Percentiles rank a stretch among this genome's conserved stretches.
Evolutionary conservation across 441 rosid species (phyloP).

Genomic region (Pelargonium myrrhifolium): DNA sequence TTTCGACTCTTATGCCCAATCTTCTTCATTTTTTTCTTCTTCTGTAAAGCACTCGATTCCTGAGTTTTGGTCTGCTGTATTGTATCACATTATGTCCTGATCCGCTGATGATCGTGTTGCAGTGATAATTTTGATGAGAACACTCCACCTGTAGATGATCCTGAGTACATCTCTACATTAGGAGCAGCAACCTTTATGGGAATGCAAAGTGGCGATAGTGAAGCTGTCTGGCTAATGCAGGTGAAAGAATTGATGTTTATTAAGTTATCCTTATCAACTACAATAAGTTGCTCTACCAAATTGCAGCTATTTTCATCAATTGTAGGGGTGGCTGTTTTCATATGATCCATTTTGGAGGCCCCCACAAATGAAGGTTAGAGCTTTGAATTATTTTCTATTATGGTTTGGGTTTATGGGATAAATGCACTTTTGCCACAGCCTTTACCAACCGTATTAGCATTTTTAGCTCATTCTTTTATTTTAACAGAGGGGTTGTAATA

Average conservation of each 20-base stretch:
- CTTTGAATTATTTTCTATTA: not conserved
- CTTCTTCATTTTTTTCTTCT: not conserved
- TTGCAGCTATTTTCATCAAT: constrained; percentile 3
- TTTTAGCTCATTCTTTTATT: not conserved
- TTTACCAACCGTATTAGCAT: not conserved
- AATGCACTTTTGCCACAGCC: not conserved
- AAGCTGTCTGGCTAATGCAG: constrained; percentile 82
- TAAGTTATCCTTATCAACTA: not conserved
- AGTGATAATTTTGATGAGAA: constrained; percentile 81
- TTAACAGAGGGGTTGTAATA: not conserved
- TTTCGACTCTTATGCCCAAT: not conserved
- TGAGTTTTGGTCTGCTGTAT: not conserved
- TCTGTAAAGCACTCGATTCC: not conserved
- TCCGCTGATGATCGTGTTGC: constrained; percentile 21
- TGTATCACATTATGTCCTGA: constrained; percentile 13
- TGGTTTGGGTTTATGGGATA: not conserved
- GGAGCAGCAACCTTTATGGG: constrained; percentile 64
- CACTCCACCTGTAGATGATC: constrained; percentile 69
- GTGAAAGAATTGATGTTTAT: constrained; percentile 27
- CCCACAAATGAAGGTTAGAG: constrained; percentile 63
- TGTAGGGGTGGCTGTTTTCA: constrained; percentile 73
- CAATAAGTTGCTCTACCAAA: constrained; percentile 8
- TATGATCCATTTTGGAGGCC: constrained; percentile 83
- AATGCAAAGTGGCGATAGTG: constrained; percentile 56
- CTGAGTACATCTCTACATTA: constrained; percentile 58